Evolutionary conservation across 768 basidiomycete genomes (phyloP).

Genomic region (Mycena rosella): DNA sequence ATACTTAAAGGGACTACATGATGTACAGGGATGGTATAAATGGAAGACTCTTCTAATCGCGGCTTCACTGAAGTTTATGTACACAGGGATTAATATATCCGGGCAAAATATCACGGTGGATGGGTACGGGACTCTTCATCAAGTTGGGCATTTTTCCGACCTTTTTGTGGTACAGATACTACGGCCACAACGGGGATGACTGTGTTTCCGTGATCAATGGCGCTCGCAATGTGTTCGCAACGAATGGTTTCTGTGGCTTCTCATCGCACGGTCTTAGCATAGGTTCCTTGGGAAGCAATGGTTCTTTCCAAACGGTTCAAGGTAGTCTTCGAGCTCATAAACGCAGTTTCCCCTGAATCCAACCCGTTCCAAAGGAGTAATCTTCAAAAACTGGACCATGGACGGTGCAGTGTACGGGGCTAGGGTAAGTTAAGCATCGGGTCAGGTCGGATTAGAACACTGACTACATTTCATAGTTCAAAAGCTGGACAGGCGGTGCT

Average conservation of each 20-base stretch:
- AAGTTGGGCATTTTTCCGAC: too few relatives aligned
- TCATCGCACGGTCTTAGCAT: conserved; percentile 63
- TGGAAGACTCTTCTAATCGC: background rate
- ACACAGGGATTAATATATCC: conserved; percentile 51
- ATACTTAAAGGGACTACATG: background rate
- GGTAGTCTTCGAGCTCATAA: too few relatives aligned
- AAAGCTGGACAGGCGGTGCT: conserved; percentile 62
- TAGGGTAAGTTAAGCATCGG: conserved; percentile 41
- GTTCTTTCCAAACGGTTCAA: conserved; percentile 55
- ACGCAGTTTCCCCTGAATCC: too few relatives aligned
- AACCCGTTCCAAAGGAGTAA: background rate
- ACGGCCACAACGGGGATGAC: conserved; percentile 63
- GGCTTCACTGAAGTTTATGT: background rate
- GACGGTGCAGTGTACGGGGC: conserved; percentile 39
- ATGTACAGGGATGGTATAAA: conserved; percentile 43
- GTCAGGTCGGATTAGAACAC: background rate
- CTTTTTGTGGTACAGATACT: conserved; percentile 52
- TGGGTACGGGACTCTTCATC: conserved; percentile 45
- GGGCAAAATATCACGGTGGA: conserved; percentile 57
- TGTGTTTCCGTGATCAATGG: conserved; percentile 63
- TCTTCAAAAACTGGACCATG: conserved; percentile 1
- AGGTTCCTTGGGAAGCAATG: conserved; percentile 58
- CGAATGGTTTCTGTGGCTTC: conserved; percentile 60
- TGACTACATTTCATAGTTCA: conserved; percentile 51
- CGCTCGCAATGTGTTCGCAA: conserved; percentile 57